Percentiles rank a stretch among this genome's conserved stretches.
Conservation (phyloP, 768 basidiomycete species). For the Termitomyces heimii region DNA sequence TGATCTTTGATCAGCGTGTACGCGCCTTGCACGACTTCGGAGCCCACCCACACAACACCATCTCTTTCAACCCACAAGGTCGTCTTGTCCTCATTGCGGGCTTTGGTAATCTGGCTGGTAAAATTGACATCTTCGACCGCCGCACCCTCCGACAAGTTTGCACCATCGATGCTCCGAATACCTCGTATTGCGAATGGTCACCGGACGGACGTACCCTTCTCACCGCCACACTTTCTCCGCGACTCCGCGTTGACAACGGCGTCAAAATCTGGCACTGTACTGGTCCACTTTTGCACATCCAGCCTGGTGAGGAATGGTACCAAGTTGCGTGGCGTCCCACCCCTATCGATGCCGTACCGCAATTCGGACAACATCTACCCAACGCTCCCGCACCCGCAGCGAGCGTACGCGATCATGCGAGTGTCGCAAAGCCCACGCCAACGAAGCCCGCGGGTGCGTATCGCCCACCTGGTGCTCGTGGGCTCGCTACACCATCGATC, state of each 20-base stretch:
- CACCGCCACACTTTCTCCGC: conserved; percentile 93
- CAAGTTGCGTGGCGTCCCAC: conserved; percentile 82
- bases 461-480: conserved; percentile 78
- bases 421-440: conserved; percentile 47
- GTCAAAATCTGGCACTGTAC: conserved; percentile 95
- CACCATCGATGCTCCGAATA: conserved; percentile 87
- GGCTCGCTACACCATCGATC: conserved; percentile 78
- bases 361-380: conserved; percentile 65
- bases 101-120: conserved; percentile 95
- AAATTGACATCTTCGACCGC: conserved; percentile 89
- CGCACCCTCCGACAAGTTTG: conserved; percentile 73
- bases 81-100: conserved; percentile 86
- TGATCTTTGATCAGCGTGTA: conserved; percentile 89
- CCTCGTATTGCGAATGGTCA: conserved; percentile 93
- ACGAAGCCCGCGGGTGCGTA: conserved; percentile 25
- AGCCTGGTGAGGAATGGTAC: conserved; percentile 83
- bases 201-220: conserved; percentile 89
- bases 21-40: conserved; percentile 89
- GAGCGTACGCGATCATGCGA: conserved; percentile 45
- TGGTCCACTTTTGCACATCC: conserved; percentile 81
- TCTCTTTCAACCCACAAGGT: conserved; percentile 92
- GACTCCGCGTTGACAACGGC: conserved; percentile 94
- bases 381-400: conserved; percentile 59
- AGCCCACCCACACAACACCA: conserved; percentile 82
- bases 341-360: conserved; percentile 55